phyloP scores from a whole-genome alignment of 768 basidiomycete genomes.

The Leccinum pellstonianum region DNA sequence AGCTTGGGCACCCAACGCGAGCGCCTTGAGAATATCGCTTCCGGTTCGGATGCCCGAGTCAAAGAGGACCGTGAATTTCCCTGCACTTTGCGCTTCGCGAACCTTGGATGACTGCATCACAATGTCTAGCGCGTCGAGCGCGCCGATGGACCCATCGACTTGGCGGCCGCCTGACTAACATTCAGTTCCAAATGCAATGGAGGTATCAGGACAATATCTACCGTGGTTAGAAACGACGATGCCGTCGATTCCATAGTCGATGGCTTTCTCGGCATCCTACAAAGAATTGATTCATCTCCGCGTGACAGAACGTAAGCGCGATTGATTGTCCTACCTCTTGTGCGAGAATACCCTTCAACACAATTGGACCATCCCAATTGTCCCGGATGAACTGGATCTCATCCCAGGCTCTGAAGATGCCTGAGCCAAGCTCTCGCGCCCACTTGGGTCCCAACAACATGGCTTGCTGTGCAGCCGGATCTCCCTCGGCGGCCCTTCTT shows the following conservation, averaged over 20 bases:
- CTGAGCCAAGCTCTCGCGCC: conserved; percentile 39
- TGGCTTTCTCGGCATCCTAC: conserved; percentile 52
- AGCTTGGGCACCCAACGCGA: conserved; percentile 56
- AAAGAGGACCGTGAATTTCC: conserved; percentile 68
- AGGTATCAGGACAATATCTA: conserved; percentile 26
- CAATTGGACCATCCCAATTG: conserved; percentile 49
- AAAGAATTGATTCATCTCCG: not conserved
- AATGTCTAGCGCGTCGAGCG: conserved; percentile 65
- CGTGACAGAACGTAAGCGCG: not conserved
- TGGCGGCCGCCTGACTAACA: conserved; percentile 60
- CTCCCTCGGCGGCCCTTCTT: conserved; percentile 27
- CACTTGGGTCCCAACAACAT: conserved; percentile 38
- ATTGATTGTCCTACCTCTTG: conserved; percentile 5
- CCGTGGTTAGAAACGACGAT: conserved; percentile 84
- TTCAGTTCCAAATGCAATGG: not conserved
- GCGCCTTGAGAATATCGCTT: conserved; percentile 52
- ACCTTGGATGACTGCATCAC: conserved; percentile 65
- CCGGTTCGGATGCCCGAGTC: conserved; percentile 59
- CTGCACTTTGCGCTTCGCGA: conserved; percentile 52
- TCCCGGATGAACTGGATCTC: conserved; percentile 42
- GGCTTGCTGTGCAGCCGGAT: conserved; percentile 28
- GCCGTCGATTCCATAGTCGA: conserved; percentile 64
- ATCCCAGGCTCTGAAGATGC: conserved; percentile 44
- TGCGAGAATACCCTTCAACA: conserved; percentile 46
- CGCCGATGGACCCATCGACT: conserved; percentile 75